These are phyloP conservation scores for Xylariaceae sp. DNA, from an alignment of 2,329 filamentous ascomycete species.

Conservation along the genomic window DNA sequence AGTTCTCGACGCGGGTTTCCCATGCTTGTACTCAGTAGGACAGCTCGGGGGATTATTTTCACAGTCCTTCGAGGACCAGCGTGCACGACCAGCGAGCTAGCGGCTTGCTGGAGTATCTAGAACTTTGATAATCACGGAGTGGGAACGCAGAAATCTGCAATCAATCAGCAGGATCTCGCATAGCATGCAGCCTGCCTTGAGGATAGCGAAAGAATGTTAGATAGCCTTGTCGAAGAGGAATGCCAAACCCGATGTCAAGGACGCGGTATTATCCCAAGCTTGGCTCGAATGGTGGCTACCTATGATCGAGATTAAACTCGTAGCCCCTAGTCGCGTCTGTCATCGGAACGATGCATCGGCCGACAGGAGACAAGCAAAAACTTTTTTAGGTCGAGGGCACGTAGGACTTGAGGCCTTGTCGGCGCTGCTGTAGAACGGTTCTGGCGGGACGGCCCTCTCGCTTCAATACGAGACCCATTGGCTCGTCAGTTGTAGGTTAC, in stretches of 20 bases:
- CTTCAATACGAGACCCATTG: conserved; percentile 29
- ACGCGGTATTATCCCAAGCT: conserved; percentile 4
- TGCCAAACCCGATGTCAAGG: conserved; percentile 2
- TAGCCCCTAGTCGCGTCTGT: conserved; percentile 8
- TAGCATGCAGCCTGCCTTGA: conserved; percentile 1
- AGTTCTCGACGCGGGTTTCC: neutral
- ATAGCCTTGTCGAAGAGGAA: neutral
- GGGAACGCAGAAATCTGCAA: neutral
- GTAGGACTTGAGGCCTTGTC: neutral
- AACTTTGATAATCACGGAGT: neutral
- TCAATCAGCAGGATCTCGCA: conserved; percentile 1
- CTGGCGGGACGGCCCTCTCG: conserved; percentile 19
- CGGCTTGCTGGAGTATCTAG: neutral
- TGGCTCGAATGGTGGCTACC: conserved; percentile 1
- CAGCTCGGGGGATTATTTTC: conserved; percentile 4
- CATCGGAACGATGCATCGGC: conserved; percentile 16
- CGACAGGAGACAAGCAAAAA: neutral
- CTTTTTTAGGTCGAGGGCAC: neutral
- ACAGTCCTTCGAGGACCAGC: neutral
- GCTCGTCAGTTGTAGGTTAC: conserved; percentile 13
- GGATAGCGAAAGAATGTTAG: neutral
- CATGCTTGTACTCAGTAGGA: neutral
- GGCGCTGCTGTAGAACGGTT: conserved; percentile 8
- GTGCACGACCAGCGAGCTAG: neutral
- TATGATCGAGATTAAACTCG: conserved; percentile 9